Evolutionary conservation across 1,284 basidiomycete genomes (phyloP).

Genomic region (Athelia psychrophila): DNA sequence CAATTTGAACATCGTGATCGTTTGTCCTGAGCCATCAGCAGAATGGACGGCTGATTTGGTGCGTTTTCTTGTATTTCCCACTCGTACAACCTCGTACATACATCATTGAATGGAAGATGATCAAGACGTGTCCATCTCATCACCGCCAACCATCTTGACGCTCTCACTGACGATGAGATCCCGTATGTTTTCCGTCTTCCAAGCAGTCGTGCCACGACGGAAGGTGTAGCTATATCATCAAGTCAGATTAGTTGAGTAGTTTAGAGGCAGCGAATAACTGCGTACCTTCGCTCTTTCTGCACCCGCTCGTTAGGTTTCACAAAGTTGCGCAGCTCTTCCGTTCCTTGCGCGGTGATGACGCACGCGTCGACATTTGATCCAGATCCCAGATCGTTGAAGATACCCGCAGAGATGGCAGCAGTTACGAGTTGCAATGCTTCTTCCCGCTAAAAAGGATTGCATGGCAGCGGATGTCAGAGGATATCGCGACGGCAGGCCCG

Average conservation of each 20-base stretch:
- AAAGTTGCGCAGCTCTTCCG: constrained; percentile 89
- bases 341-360: constrained; percentile 82
- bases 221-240: constrained; percentile 61
- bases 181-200: constrained; percentile 78
- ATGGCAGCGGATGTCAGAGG: constrained; percentile 3
- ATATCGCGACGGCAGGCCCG: not conserved
- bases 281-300: constrained; percentile 70
- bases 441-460: constrained; percentile 50
- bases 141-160: constrained; percentile 48
- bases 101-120: too few species aligned
- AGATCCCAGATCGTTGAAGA: constrained; percentile 99
- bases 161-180: constrained; percentile 73
- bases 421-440: constrained; percentile 86
- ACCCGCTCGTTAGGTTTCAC: constrained; percentile 89
- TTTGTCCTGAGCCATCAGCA: too few species aligned
- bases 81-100: too few species aligned
- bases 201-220: constrained; percentile 84
- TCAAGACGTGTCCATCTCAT: constrained; percentile 67
- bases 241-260: not conserved
- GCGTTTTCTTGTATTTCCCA: too few species aligned
- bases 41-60: too few species aligned
- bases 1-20: too few species aligned
- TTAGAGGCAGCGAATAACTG: not conserved
- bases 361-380: constrained; percentile 98
- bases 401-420: constrained; percentile 90